A percentile compares a stretch with the other conserved stretches of the same genome.
Conservation (phyloP, 2,329 filamentous ascomycete species). For the Rutstroemia sp. region DNA sequence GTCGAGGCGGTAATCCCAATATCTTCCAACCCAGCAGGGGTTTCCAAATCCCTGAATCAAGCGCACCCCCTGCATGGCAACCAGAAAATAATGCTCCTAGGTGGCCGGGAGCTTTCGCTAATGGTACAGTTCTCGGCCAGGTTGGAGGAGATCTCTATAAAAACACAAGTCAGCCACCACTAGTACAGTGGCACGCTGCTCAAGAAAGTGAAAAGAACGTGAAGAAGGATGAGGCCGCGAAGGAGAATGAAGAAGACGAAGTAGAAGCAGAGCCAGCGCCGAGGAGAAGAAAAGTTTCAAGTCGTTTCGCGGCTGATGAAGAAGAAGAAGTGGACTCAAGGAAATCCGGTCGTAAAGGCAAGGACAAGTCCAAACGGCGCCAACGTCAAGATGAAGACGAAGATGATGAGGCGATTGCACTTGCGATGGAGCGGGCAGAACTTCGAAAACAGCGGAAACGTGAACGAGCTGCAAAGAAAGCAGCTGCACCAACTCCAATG, state of each 20-base stretch:
- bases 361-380: constrained; percentile 26
- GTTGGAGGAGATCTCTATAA: neutral
- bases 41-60: neutral
- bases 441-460: constrained; percentile 35
- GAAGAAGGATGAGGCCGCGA: neutral
- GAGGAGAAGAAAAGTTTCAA: constrained; percentile 1
- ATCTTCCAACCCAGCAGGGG: neutral
- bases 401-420: constrained; percentile 26
- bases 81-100: neutral
- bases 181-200: neutral
- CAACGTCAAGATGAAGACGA: constrained; percentile 18
- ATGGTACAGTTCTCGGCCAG: neutral
- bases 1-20: too few species aligned
- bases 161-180: neutral
- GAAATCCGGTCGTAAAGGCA: constrained; percentile 21
- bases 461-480: constrained; percentile 35
- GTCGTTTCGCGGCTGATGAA: constrained; percentile 5
- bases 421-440: constrained; percentile 33
- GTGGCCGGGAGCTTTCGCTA: too few species aligned
- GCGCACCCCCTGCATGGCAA: neutral
- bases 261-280: neutral
- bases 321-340: constrained; percentile 6
- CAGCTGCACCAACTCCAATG: constrained; percentile 49
- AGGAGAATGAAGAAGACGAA: neutral
- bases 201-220: neutral